phyloP scores from a whole-genome alignment of 73 alveolate species.

The Effrenium voratum region DNA sequence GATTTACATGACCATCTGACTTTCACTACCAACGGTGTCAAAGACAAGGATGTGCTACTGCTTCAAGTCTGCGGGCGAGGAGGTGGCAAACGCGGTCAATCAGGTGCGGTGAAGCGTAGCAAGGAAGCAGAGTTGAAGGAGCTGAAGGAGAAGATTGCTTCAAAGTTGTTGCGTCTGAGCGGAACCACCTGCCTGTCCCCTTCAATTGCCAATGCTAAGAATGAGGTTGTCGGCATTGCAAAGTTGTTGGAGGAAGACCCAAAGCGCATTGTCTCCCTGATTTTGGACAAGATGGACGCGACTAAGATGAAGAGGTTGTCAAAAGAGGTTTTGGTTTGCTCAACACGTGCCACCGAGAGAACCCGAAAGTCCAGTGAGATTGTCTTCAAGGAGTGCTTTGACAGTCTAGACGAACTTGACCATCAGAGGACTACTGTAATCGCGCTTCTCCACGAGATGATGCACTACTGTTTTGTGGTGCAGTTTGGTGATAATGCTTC shows the following conservation, averaged over 20 bases:
- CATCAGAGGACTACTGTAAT: too few relatives aligned
- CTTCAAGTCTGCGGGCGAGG: background rate
- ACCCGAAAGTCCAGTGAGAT: too few relatives aligned
- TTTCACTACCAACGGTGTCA: background rate
- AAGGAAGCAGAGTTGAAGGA: background rate
- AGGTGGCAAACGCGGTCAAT: background rate
- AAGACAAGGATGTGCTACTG: background rate
- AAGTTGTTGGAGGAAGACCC: background rate
- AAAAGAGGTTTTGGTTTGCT: too few relatives aligned
- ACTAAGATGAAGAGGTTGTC: too few relatives aligned
- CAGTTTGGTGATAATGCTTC: too few relatives aligned
- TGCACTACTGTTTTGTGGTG: too few relatives aligned
- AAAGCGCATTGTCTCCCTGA: background rate
- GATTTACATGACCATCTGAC: background rate
- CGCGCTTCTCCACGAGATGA: too few relatives aligned
- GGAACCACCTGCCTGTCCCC: background rate
- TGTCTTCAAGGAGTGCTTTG: too few relatives aligned
- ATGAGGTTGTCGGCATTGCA: too few relatives aligned
- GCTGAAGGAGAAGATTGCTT: background rate
- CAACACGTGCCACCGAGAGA: too few relatives aligned
- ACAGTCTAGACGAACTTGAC: too few relatives aligned
- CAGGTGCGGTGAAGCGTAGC: background rate
- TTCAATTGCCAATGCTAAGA: background rate
- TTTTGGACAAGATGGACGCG: too few relatives aligned
- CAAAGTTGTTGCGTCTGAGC: background rate